Evolutionary conservation across 108 stramenopile species (phyloP), one percentile per base, ranked within the genome.

Genomic region (Licmophora abbreviata): DNA sequence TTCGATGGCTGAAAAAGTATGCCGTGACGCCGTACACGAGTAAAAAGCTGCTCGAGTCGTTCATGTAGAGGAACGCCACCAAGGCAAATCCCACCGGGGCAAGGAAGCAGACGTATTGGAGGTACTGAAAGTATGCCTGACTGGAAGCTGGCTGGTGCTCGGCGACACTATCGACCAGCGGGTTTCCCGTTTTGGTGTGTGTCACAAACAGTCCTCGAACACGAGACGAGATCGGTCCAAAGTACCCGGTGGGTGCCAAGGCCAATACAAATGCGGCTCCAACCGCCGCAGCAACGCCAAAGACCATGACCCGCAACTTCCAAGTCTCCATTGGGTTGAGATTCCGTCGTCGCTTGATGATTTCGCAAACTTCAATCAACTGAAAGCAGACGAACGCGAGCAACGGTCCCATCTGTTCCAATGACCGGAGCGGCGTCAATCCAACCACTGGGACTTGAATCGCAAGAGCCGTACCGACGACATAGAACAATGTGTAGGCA

Each of bases 131-230:
- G 71, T 95, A 99, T 29, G 96, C 89, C 44, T 73, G 72, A 17
- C 72, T 71, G 30, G 70, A 76, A 9, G 98, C 95, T 11, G 95
- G 91, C 79, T 99, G 96, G 78, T 99, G 98, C 83, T 97, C 98
- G 5, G 95, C 92, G 1, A 95, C 93, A 28, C 70, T 73, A 65
- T 93, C 93, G 1, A 97, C 92, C 54, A 97, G 68, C 4, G 93
- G 95, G 66, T 93, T 94, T 0, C 92, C 92, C 10, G 92, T 93
- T 50, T 91, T 91, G 37, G 91, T 91, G 55, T 96, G 95, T 45
- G 82, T 81, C 35, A 94, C 92, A 72, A 96, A 94, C 21, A 96
- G 64, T 18, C 91, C 88, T 35, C 92, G 78, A 0, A 94, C 86
- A 17, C 92, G 83, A 5, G 77, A 71, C 25, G 77, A 78, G 18